Percentiles rank a stretch among this genome's conserved stretches.
Conservation (phyloP, 371 early-diverging fungal species). For the Choanephora cucurbitarum region DNA sequence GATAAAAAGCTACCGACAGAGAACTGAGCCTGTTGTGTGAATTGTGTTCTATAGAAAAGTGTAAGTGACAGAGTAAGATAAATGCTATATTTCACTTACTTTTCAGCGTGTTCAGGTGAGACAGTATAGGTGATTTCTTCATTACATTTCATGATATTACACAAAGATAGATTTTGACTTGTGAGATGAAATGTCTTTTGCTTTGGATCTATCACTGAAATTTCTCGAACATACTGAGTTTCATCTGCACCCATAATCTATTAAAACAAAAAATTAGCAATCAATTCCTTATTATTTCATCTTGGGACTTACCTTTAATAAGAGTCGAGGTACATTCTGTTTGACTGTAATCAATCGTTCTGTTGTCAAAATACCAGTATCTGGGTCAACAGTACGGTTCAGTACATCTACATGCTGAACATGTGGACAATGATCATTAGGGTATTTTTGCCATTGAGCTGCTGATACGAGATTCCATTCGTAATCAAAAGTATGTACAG, state of each 20-base stretch:
- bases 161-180: conserved; percentile 75
- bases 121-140: conserved; percentile 81
- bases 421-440: conserved; percentile 90
- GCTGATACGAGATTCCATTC: conserved; percentile 87
- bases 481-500: conserved; percentile 69
- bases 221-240: conserved; percentile 86
- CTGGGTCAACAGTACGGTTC: conserved; percentile 76
- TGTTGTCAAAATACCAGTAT: conserved; percentile 82
- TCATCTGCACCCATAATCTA: conserved; percentile 65
- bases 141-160: conserved; percentile 78
- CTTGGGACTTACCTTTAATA: conserved; percentile 57
- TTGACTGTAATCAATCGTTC: conserved; percentile 88
- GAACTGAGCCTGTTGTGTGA: conserved; percentile 82
- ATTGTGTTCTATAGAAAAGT: conserved; percentile 54
- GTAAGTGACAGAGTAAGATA: background rate
- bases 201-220: conserved; percentile 81
- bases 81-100: conserved; percentile 27
- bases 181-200: conserved; percentile 69
- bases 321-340: conserved; percentile 81
- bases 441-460: conserved; percentile 97
- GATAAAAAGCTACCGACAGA: conserved; percentile 77
- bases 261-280: too few relatives aligned
- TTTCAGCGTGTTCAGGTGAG: conserved; percentile 46
- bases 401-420: conserved; percentile 92
- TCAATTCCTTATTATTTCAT: too few relatives aligned